These are phyloP conservation scores for Ceratocystis cubensis DNA, from an alignment of 2,329 filamentous ascomycete species.

Conservation along the genomic window DNA sequence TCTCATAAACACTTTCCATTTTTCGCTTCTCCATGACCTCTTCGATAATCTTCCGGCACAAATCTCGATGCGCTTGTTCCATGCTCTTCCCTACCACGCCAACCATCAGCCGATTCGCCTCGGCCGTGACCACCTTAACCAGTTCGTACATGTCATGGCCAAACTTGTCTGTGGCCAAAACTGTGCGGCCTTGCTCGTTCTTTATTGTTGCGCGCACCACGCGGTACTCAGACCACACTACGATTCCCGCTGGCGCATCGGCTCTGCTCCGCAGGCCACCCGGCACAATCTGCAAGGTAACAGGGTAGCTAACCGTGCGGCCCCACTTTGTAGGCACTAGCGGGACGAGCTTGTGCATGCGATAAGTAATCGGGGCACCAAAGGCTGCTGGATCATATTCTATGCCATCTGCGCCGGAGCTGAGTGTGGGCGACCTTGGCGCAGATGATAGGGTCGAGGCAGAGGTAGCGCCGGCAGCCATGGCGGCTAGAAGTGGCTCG, in stretches of 20 bases:
- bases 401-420: not conserved
- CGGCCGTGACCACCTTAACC: slow-evolving; percentile 27
- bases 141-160: slow-evolving; percentile 28
- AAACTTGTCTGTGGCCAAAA: slow-evolving; percentile 14
- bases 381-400: slow-evolving; percentile 6
- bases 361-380: slow-evolving; percentile 26
- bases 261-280: slow-evolving; percentile 34
- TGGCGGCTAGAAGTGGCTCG: slow-evolving; percentile 2
- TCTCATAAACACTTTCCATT: not conserved
- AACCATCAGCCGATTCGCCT: slow-evolving; percentile 30
- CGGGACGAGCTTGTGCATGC: slow-evolving; percentile 27
- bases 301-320: slow-evolving; percentile 33
- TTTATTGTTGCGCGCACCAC: slow-evolving; percentile 12
- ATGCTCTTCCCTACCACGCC: slow-evolving; percentile 28
- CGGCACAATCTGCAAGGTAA: slow-evolving; percentile 34
- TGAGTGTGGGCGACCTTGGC: slow-evolving; percentile 27
- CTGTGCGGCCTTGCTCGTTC: slow-evolving; percentile 4
- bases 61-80: slow-evolving; percentile 26
- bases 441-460: not conserved
- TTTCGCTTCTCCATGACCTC: slow-evolving; percentile 25
- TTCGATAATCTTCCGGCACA: slow-evolving; percentile 27
- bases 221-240: slow-evolving; percentile 31
- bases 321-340: slow-evolving; percentile 32
- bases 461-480: not conserved
- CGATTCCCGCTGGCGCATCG: slow-evolving; percentile 33